Base-by-base conservation (phyloP, 768 basidiomycete species). In the Hypholoma fasciculare region DNA sequence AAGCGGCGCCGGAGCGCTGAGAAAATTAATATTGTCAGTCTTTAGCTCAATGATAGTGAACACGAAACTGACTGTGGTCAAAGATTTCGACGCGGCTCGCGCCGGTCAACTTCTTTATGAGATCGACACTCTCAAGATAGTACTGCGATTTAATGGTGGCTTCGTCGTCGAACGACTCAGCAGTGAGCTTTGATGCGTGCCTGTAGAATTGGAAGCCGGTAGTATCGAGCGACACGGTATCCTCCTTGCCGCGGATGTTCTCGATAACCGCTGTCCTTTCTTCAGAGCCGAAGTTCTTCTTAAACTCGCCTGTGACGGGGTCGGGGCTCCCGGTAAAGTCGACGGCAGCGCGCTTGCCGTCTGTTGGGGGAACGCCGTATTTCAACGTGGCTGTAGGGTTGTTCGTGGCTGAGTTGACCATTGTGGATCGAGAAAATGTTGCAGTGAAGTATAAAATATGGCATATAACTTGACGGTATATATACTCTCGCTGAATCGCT, bases 31-130 rank as follows among this genome's bases (percentile, higher is more conserved):
- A 11, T 30, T n/a, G 30, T 19, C 16, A 48, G 20, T 50, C 7
- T 13, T n/a, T 2, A 1, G 23, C 23, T 1, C 23, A 23, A 48
- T 13, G 37, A 12, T 16, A 13, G 62, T n/a, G n/a, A n/a, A n/a
- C n/a, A n/a, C n/a, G 49, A 40, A 53, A 63, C 84, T 55, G 57
- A 84, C 86, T 87, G 63, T 87, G 86, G 62, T 87, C 85, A 61
- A 88, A 89, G 16, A 87, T 47, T 6, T 71, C 79, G 9, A 85
- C 83, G 19, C 76, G 73, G 61, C 74, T 81, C 0, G 87, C 87
- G 3, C 87, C 85, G 0, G 86, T 86, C 11, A 82, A 52, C 57
- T 81, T 67, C 73, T 88, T 87, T 37, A 88, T 67, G 43, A 87
- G 72, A 64, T 82, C 81, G 14, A 77, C 72, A 61, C 81, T 82